phyloP scores from a whole-genome alignment of 495 filamentous ascomycete species.

The Penicillium fimorum region DNA sequence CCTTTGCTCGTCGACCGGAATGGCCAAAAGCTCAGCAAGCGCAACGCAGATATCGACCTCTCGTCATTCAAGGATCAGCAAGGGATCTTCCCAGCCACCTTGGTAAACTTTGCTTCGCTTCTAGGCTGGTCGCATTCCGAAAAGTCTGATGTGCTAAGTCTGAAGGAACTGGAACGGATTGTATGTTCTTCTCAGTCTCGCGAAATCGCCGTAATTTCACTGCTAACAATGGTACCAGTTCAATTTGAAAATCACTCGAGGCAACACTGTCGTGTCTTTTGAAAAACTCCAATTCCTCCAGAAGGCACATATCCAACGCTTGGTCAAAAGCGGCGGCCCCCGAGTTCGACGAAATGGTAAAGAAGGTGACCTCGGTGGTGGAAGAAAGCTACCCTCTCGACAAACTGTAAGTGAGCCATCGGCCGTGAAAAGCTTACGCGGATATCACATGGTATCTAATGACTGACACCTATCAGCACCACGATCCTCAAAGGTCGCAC shows the following conservation, averaged over 20 bases:
- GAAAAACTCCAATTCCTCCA: conserved; percentile 82
- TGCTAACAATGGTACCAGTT: conserved; percentile 52
- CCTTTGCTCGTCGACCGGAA: conserved; percentile 75
- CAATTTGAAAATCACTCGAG: conserved; percentile 78
- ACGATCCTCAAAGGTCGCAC: conserved; percentile 33
- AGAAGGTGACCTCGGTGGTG: conserved; percentile 33
- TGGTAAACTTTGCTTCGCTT: conserved; percentile 82
- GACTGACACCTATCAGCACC: conserved; percentile 21
- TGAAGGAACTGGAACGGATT: conserved; percentile 66
- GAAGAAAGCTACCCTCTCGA: conserved; percentile 29
- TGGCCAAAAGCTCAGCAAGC: conserved; percentile 86
- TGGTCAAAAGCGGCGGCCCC: conserved; percentile 32
- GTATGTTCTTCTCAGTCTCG: conserved; percentile 38
- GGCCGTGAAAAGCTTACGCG: background rate
- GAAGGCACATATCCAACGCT: conserved; percentile 60
- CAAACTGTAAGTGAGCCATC: conserved; percentile 29
- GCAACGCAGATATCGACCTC: conserved; percentile 70
- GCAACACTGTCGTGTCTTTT: conserved; percentile 80
- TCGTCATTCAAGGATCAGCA: conserved; percentile 60
- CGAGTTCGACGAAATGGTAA: conserved; percentile 51
- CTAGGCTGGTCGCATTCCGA: conserved; percentile 79
- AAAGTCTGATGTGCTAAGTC: conserved; percentile 64
- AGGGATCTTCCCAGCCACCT: conserved; percentile 67
- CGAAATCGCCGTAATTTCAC: background rate
- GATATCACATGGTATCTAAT: background rate